Conservation (phyloP, 805 yeast species). For the Yarrowia bubula region DNA sequence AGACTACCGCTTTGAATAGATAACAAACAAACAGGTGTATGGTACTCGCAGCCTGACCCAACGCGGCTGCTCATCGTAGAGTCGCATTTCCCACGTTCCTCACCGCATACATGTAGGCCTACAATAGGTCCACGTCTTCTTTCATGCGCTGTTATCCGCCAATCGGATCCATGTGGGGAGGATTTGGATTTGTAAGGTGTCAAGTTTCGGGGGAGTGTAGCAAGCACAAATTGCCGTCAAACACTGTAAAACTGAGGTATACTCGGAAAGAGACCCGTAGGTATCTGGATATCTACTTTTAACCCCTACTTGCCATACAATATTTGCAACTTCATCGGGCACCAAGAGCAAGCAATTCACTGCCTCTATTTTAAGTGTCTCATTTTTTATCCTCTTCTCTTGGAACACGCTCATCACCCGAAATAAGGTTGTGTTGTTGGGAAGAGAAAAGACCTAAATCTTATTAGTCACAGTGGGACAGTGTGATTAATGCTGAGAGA, state of each 20-base stretch:
- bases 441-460: not conserved
- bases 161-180: conserved; percentile 21
- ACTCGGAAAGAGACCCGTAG: not conserved
- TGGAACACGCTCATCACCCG: not conserved
- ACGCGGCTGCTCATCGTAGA: not conserved
- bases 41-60: too few relatives aligned
- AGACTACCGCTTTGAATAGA: too few relatives aligned
- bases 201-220: not conserved
- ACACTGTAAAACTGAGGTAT: not conserved
- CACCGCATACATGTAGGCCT: not conserved
- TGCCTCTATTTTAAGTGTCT: conserved; percentile 4
- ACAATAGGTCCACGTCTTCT: not conserved
- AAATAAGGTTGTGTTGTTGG: conserved; percentile 1
- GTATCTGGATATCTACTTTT: not conserved
- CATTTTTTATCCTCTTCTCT: not conserved
- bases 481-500: not conserved
- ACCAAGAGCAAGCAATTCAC: conserved; percentile 1
- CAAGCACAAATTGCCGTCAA: too few relatives aligned
- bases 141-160: conserved; percentile 24
- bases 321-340: not conserved
- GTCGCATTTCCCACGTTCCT: not conserved
- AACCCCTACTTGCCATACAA: not conserved
- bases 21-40: too few relatives aligned
- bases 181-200: not conserved
- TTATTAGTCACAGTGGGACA: not conserved